Evolutionary conservation across 345 rosid genomes (phyloP).

Genomic region (Pelargonium nanum): DNA sequence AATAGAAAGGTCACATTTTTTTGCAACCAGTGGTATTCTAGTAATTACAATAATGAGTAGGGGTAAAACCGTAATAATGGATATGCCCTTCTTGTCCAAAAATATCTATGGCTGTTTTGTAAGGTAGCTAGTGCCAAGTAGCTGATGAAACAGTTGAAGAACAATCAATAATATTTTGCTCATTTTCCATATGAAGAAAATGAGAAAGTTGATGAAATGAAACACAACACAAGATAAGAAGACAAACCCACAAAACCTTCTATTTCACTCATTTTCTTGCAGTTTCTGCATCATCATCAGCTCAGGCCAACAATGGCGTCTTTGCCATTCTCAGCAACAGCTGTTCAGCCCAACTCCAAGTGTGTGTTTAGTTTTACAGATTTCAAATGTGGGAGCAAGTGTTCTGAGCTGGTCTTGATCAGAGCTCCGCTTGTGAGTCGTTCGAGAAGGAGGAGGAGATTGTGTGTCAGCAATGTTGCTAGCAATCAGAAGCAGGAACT

Average conservation of each 20-base stretch:
- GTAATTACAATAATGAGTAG: not conserved
- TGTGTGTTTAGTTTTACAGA: slow-evolving; percentile 14
- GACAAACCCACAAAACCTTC: slow-evolving; percentile 8
- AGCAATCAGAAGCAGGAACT: slow-evolving; percentile 29
- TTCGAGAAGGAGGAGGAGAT: slow-evolving; percentile 16
- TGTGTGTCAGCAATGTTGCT: slow-evolving; percentile 25
- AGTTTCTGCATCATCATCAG: not conserved
- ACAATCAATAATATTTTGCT: not conserved
- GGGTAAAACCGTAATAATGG: not conserved
- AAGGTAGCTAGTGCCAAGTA: not conserved
- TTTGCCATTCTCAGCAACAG: slow-evolving; percentile 20
- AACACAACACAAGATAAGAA: slow-evolving; percentile 17
- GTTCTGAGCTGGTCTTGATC: slow-evolving; percentile 19
- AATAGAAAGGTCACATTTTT: not conserved
- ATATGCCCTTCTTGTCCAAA: not conserved
- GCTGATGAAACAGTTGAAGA: not conserved
- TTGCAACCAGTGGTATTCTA: not conserved
- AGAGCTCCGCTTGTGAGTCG: slow-evolving; percentile 15
- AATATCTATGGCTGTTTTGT: not conserved
- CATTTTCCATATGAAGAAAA: slow-evolving; percentile 5
- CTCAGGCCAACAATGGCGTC: slow-evolving; percentile 21
- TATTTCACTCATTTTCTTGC: slow-evolving; percentile 20
- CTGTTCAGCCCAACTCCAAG: slow-evolving; percentile 13
- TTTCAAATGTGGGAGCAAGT: slow-evolving; percentile 15
- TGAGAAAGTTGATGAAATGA: slow-evolving; percentile 6